Percentiles rank a stretch among this genome's conserved stretches.
Conservation (phyloP, 495 filamentous ascomycete species). For the Aspergillus carlsbadensis region DNA sequence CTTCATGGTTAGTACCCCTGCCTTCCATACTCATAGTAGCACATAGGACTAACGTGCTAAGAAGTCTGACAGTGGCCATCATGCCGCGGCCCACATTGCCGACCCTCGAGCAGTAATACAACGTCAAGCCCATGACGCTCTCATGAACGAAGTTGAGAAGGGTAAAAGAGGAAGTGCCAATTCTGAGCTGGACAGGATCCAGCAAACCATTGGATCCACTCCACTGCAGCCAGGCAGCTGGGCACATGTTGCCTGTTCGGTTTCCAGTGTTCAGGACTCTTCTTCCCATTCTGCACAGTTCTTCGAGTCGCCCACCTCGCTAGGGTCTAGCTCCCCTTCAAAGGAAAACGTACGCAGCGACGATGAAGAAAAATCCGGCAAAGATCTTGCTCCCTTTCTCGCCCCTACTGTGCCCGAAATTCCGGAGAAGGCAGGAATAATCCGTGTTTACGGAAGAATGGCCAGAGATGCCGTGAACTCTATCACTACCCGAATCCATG, state of each 20-base stretch:
- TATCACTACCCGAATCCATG: constrained; percentile 31
- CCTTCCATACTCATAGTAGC: neutral
- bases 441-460: constrained; percentile 24
- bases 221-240: constrained; percentile 19
- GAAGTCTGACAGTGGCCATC: neutral
- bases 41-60: neutral
- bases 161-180: constrained; percentile 3
- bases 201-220: neutral
- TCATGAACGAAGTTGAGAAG: constrained; percentile 17
- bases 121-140: constrained; percentile 15
- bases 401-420: constrained; percentile 8
- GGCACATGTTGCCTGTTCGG: constrained; percentile 22
- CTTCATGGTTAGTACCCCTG: constrained; percentile 15
- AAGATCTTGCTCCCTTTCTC: neutral
- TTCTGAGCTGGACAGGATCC: constrained; percentile 5
- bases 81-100: neutral
- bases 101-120: constrained; percentile 4
- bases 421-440: constrained; percentile 27
- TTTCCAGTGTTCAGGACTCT: neutral
- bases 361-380: constrained; percentile 8
- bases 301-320: constrained; percentile 14
- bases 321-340: constrained; percentile 16
- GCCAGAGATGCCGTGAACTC: constrained; percentile 20
- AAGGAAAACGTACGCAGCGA: constrained; percentile 21
- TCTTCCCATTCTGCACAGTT: constrained; percentile 15